Conservation (phyloP, 192 early-diverging fungal species). For the Phycomyces blakesleeanus region DNA sequence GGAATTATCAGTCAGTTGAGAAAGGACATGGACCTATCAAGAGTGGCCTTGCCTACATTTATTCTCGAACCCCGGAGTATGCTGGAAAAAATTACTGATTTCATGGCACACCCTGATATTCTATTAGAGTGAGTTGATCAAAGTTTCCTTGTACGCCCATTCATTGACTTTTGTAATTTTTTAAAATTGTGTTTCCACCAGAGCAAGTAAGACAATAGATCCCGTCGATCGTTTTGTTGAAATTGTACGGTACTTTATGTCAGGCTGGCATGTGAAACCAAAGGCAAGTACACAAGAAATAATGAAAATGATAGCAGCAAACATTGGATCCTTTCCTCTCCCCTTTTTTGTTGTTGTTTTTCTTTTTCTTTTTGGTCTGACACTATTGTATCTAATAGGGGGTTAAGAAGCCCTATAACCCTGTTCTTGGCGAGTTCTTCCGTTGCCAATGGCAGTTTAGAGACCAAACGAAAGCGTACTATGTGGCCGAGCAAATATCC, state of each 20-base stretch:
- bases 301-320: background rate
- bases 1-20: conserved; percentile 85
- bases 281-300: conserved; percentile 48
- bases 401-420: conserved; percentile 92
- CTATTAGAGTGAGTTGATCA: conserved; percentile 58
- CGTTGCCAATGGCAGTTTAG: conserved; percentile 68
- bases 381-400: conserved; percentile 50
- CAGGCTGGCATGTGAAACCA: conserved; percentile 91
- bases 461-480: conserved; percentile 65
- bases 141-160: background rate
- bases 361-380: background rate
- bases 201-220: conserved; percentile 63
- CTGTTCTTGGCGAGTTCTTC: conserved; percentile 89
- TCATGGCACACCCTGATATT: conserved; percentile 88
- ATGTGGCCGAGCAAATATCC: conserved; percentile 84
- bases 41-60: conserved; percentile 94
- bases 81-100: conserved; percentile 93
- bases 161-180: background rate
- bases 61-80: conserved; percentile 91
- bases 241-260: conserved; percentile 82
- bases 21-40: conserved; percentile 85
- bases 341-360: background rate
- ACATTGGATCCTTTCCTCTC: background rate
- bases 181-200: conserved; percentile 26
- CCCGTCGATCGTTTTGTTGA: conserved; percentile 75